Conservation (phyloP, 176 grass and related monocot species). For the Pontederia crassipes region DNA sequence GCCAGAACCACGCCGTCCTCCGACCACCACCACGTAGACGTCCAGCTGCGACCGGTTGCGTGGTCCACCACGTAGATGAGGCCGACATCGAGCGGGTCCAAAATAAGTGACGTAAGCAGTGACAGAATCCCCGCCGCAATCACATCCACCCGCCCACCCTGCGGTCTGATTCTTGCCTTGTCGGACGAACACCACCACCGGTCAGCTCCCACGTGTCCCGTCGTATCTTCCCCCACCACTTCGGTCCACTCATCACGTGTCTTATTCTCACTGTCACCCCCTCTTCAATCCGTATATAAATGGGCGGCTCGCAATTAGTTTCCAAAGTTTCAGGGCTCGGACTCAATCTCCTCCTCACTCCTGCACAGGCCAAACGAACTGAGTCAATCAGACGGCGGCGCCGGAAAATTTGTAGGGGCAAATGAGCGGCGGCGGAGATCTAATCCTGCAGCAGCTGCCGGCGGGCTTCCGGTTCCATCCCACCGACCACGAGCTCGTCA, state of each 20-base stretch:
- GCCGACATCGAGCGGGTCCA: not conserved
- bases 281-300: too few relatives aligned
- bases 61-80: not conserved
- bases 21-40: too few relatives aligned
- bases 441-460: conserved; percentile 13
- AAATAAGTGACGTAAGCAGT: conserved; percentile 5
- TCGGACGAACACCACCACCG: not conserved
- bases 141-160: not conserved
- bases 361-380: not conserved
- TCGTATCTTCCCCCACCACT: not conserved
- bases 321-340: not conserved
- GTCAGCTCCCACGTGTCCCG: not conserved
- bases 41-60: not conserved
- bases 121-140: conserved; percentile 17
- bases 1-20: too few relatives aligned
- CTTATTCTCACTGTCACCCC: not conserved
- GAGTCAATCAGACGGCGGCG: not conserved
- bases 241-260: not conserved
- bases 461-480: conserved; percentile 39
- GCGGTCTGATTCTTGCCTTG: not conserved
- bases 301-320: not conserved
- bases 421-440: conserved; percentile 7
- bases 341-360: not conserved
- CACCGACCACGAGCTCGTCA: conserved; percentile 32
- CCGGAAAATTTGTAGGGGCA: too few relatives aligned